These are phyloP conservation scores for Forsythia viridissima DNA, from an alignment of 257 asterid genomes.

Conservation along the genomic window DNA sequence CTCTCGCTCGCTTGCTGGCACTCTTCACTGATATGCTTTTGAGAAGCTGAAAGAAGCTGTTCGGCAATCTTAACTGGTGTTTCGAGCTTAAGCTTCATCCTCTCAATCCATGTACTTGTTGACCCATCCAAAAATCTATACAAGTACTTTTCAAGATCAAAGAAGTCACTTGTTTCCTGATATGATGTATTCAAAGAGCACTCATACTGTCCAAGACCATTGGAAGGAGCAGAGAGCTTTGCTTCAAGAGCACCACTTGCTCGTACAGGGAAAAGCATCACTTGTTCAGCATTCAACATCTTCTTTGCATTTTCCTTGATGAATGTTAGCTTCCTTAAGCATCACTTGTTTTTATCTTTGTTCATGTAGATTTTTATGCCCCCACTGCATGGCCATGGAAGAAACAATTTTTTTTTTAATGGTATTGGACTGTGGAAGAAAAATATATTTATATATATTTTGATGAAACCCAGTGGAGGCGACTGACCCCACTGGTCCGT, in stretches of 20 bases:
- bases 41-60: constrained; percentile 74
- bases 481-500: too few species aligned
- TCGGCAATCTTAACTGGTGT: constrained; percentile 89
- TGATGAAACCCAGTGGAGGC: too few species aligned
- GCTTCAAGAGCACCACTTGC: constrained; percentile 89
- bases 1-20: constrained; percentile 53
- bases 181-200: constrained; percentile 37
- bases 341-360: too few species aligned
- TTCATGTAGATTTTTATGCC: too few species aligned
- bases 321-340: constrained; percentile 86
- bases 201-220: constrained; percentile 37
- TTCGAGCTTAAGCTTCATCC: constrained; percentile 89
- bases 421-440: too few species aligned
- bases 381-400: too few species aligned
- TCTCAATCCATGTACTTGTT: constrained; percentile 74
- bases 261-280: constrained; percentile 77
- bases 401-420: too few species aligned
- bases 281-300: constrained; percentile 69
- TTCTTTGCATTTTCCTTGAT: constrained; percentile 75
- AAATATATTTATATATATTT: too few species aligned
- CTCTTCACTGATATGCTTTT: constrained; percentile 70
- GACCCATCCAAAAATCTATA: constrained; percentile 82
- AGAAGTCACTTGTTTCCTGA: constrained; percentile 60
- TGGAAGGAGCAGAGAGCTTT: constrained; percentile 57
- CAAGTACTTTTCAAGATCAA: constrained; percentile 75